Evolutionary conservation across 768 basidiomycete species (phyloP).

Genomic region (Russula ochroleuca): DNA sequence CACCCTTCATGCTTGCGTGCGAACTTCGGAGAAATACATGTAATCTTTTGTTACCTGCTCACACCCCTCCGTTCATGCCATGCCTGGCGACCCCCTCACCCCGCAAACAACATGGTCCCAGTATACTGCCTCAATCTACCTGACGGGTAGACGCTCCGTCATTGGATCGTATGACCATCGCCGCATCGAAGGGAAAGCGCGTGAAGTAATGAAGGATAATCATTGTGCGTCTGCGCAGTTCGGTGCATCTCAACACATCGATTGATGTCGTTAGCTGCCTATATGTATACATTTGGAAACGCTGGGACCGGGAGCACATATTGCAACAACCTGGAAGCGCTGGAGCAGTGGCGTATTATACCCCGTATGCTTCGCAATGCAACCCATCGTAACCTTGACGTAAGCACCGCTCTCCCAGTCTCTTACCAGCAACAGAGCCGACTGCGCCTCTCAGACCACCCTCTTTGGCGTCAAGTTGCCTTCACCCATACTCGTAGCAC

Average conservation of each 20-base stretch:
- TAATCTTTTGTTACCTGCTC: not conserved
- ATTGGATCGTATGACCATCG: constrained; percentile 58
- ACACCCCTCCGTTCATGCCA: not conserved
- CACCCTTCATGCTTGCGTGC: no score
- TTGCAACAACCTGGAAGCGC: constrained; percentile 56
- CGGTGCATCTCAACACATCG: not conserved
- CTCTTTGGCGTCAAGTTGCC: constrained; percentile 63
- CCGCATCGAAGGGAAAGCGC: constrained; percentile 63
- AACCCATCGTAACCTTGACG: constrained; percentile 55
- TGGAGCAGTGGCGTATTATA: constrained; percentile 67
- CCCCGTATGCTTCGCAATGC: constrained; percentile 71
- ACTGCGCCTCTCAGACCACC: constrained; percentile 46
- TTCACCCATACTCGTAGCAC: constrained; percentile 61
- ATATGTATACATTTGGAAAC: constrained; percentile 71
- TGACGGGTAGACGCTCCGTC: not conserved
- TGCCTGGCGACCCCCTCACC: not conserved
- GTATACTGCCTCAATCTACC: constrained; percentile 10
- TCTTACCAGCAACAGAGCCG: not conserved
- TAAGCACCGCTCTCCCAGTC: constrained; percentile 31
- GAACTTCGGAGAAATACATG: no score
- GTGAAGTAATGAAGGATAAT: constrained; percentile 55
- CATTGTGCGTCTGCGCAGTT: constrained; percentile 39
- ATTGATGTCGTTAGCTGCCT: constrained; percentile 45
- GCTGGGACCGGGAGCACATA: constrained; percentile 71
- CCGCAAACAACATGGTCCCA: constrained; percentile 12